A percentile compares a stretch with the other conserved stretches of the same genome.
phyloP scores from a whole-genome alignment of 306 rosid genomes.

The Rosa rugosa region DNA sequence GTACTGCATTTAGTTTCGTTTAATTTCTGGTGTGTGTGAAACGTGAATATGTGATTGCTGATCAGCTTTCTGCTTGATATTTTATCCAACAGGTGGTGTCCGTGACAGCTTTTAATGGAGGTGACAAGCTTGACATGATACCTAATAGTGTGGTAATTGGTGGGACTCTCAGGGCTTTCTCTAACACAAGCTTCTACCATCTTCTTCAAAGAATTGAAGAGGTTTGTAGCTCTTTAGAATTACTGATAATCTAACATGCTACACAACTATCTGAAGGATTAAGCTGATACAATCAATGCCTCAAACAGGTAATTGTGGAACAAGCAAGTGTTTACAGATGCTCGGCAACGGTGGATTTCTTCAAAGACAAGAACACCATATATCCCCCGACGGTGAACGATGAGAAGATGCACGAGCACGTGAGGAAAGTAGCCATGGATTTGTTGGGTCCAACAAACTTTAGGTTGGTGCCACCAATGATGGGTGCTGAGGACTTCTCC shows the following conservation, averaged over 20 bases:
- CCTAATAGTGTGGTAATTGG: constrained; percentile 71
- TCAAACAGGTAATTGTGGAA: constrained; percentile 74
- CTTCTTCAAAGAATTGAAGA: constrained; percentile 73
- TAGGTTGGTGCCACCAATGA: constrained; percentile 83
- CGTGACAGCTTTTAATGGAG: constrained; percentile 81
- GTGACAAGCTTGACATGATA: constrained; percentile 64
- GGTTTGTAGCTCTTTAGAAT: constrained; percentile 37
- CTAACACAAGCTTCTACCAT: constrained; percentile 81
- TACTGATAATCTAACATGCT: background rate
- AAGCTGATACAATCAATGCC: background rate
- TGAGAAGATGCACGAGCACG: constrained; percentile 83
- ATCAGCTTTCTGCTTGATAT: background rate
- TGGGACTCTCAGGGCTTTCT: constrained; percentile 93
- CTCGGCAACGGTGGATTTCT: constrained; percentile 74
- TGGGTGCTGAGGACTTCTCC: constrained; percentile 97
- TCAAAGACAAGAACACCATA: constrained; percentile 67
- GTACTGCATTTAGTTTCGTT: background rate
- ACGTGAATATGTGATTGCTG: background rate
- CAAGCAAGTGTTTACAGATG: constrained; percentile 86
- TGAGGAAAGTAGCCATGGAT: constrained; percentile 70
- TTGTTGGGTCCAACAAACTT: constrained; percentile 65
- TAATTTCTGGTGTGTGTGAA: background rate
- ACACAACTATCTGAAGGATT: background rate
- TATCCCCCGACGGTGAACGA: constrained; percentile 92
- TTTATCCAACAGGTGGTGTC: constrained; percentile 63